Base-by-base conservation (phyloP, 208 protist species). In the Acanthamoeba divionensis region DNA sequence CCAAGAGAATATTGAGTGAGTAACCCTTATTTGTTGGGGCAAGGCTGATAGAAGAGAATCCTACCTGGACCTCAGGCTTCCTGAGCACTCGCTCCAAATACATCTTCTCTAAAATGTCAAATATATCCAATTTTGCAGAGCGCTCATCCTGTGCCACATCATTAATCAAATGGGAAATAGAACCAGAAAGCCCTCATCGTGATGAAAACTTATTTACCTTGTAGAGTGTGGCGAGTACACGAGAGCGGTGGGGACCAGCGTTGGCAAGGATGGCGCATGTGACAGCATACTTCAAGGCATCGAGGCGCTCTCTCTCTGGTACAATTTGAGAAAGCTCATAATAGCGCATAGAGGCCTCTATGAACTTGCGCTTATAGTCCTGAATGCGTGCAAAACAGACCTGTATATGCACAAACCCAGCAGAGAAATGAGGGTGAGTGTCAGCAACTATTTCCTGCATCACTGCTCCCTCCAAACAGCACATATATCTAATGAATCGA, bases 231-330 rank as follows among this genome's bases (percentile, higher is more conserved):
- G 95, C 93, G 8, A 98, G 93, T 31, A 98, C 83, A 24, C 95
- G 92, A 47, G 96, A 96, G 69, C 98, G 94, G 60, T 95, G 91
- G 44, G 96, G 95, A 55, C 97, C 96, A 8, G 97, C 97, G 38
- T 95, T 93, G 1, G 96, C 93, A 5, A 98, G 94, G 83, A 98
- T 96, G 36, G 95, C 96, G 92, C 96, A 98, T 52, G 96, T 95
- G 18, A 97, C 93, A 2, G 97, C 94, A 55, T 44, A 66, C 48
- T 93, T 75, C 21, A 98, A 93, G 41, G 96, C 80, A 60, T 50
- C 89, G 47, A 85, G 44, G 48, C 89, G 87, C 87, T 93, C 91
- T 9, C 91, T 92, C 38, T 92, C 90, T 36, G 75, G 69, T 21
- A 95, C 90, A 24, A 97, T 45, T 31, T 95, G 85, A 26, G 93